A percentile compares a stretch with the other conserved stretches of the same genome.
phyloP scores from a whole-genome alignment of 1,284 basidiomycete genomes.

The Ceratobasidium sp. region DNA sequence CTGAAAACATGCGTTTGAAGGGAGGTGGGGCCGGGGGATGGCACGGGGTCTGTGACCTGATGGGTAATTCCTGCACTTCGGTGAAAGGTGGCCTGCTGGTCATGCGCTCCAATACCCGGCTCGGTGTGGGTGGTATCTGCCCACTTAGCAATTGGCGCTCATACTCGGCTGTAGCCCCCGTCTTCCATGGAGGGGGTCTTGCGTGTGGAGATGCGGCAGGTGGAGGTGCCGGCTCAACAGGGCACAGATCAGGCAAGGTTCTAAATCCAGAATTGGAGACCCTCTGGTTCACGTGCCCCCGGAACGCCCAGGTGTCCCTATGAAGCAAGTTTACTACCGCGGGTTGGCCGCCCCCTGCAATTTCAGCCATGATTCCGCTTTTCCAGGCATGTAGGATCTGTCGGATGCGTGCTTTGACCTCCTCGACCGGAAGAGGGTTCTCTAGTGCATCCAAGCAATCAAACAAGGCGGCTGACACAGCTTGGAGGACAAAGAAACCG shows the following conservation, averaged over 20 bases:
- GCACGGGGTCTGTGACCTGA: background rate
- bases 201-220: background rate
- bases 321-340: background rate
- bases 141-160: background rate
- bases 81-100: background rate
- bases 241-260: background rate
- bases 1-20: background rate
- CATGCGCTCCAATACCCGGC: background rate
- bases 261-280: background rate
- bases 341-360: background rate
- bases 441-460: background rate
- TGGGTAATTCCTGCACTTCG: background rate
- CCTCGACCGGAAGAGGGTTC: background rate
- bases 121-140: background rate
- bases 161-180: background rate
- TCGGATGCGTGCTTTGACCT: background rate
- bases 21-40: background rate
- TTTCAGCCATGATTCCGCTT: background rate
- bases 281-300: background rate
- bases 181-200: slow-evolving; percentile 3
- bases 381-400: background rate
- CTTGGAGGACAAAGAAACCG: slow-evolving; percentile 1
- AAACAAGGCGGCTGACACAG: background rate
- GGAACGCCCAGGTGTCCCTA: background rate
- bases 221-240: background rate